A percentile compares a stretch with the other conserved stretches of the same genome.
phyloP scores from a whole-genome alignment of 2,329 filamentous ascomycete species.

The Ophiocordyceps robertsii region DNA sequence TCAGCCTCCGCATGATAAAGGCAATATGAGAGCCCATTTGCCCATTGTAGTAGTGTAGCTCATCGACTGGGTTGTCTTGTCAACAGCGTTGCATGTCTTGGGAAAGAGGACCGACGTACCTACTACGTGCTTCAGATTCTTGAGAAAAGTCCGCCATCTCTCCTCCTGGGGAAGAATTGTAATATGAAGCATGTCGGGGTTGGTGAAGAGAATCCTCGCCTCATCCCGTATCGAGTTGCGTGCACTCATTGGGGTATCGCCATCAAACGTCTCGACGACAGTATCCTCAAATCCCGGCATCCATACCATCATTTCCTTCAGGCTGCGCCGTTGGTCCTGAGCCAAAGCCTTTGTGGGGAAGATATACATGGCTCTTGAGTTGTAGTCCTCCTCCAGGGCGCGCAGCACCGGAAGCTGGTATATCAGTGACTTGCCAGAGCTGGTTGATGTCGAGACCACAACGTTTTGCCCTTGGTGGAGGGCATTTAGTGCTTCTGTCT shows the following conservation, averaged over 20 bases:
- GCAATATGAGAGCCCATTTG: slow-evolving; percentile 89
- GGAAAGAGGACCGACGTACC: slow-evolving; percentile 19
- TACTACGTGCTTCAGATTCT: slow-evolving; percentile 82
- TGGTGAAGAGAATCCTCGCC: slow-evolving; percentile 89
- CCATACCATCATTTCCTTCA: slow-evolving; percentile 72
- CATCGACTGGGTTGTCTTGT: slow-evolving; percentile 41
- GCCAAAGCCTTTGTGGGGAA: slow-evolving; percentile 95
- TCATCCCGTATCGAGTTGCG: slow-evolving; percentile 74
- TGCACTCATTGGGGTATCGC: slow-evolving; percentile 74
- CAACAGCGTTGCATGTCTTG: neutral
- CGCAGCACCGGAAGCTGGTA: slow-evolving; percentile 90
- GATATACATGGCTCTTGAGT: slow-evolving; percentile 87
- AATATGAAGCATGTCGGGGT: slow-evolving; percentile 94
- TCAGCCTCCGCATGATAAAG: slow-evolving; percentile 81
- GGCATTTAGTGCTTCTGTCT: slow-evolving; percentile 85
- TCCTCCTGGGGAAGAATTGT: slow-evolving; percentile 89
- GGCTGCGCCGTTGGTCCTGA: slow-evolving; percentile 81
- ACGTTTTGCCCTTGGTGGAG: slow-evolving; percentile 73
- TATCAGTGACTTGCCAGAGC: slow-evolving; percentile 94
- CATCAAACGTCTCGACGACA: slow-evolving; percentile 88
- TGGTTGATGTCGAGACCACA: slow-evolving; percentile 88
- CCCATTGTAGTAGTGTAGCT: slow-evolving; percentile 93
- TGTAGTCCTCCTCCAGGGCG: slow-evolving; percentile 63
- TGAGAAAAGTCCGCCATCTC: slow-evolving; percentile 75
- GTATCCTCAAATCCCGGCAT: slow-evolving; percentile 64